A percentile compares a stretch with the other conserved stretches of the same genome.
phyloP scores from a whole-genome alignment of 108 stramenopile species.

The Pseudonitzschia multiseries region DNA sequence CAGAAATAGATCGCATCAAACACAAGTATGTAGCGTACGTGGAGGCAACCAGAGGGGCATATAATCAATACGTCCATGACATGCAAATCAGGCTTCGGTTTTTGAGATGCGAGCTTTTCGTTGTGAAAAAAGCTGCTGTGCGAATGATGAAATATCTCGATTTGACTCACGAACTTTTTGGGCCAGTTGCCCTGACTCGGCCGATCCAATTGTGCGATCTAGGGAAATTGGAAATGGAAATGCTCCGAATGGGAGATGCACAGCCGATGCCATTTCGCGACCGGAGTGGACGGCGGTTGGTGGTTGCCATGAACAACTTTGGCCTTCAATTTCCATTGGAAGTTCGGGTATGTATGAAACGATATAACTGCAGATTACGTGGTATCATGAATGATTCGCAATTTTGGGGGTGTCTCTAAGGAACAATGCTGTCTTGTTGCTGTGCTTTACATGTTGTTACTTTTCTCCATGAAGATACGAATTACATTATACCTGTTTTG shows the following conservation, averaged over 20 bases:
- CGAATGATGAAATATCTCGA: slow-evolving; percentile 34
- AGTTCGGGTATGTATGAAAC: slow-evolving; percentile 2
- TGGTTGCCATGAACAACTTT: slow-evolving; percentile 10
- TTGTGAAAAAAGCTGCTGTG: slow-evolving; percentile 28
- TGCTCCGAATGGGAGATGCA: slow-evolving; percentile 7
- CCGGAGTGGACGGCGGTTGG: slow-evolving; percentile 1
- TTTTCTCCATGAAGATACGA: not conserved
- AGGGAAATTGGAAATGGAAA: slow-evolving; percentile 4
- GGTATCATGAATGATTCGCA: not conserved
- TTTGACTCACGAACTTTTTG: slow-evolving; percentile 35
- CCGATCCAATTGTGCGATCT: slow-evolving; percentile 23
- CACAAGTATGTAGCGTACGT: slow-evolving; percentile 5
- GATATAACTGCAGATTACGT: not conserved
- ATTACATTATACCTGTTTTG: not conserved
- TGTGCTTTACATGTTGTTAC: not conserved
- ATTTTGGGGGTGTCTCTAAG: not conserved
- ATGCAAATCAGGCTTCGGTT: slow-evolving; percentile 37
- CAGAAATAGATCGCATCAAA: slow-evolving; percentile 16
- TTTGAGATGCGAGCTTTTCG: slow-evolving; percentile 39
- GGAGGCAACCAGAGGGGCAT: not conserved
- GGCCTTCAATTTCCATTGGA: slow-evolving; percentile 18
- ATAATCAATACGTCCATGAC: not conserved
- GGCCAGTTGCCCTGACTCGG: slow-evolving; percentile 14
- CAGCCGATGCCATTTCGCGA: slow-evolving; percentile 13
- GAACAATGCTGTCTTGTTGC: not conserved